These are phyloP conservation scores for Candida labiduridarum DNA, from an alignment of 1,139 yeast species.

Conservation along the genomic window DNA sequence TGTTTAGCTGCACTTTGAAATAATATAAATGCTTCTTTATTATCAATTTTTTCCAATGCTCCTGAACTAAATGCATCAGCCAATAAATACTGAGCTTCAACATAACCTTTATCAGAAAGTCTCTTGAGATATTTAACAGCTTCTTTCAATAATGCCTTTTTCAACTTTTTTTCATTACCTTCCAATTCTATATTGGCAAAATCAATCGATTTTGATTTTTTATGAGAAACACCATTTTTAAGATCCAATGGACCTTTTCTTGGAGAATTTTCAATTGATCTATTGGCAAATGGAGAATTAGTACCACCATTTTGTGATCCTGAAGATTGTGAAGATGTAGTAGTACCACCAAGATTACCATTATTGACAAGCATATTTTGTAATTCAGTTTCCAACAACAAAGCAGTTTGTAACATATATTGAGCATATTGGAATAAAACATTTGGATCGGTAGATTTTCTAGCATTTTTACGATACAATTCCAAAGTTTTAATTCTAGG, in stretches of 20 bases:
- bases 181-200: conserved; percentile 21
- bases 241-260: conserved; percentile 19
- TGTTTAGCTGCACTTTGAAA: conserved; percentile 92
- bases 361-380: conserved; percentile 9
- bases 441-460: conserved; percentile 81
- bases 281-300: conserved; percentile 16
- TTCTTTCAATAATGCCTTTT: conserved; percentile 67
- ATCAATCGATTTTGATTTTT: conserved; percentile 27
- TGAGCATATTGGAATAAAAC: conserved; percentile 90
- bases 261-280: conserved; percentile 31
- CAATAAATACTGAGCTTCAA: conserved; percentile 87
- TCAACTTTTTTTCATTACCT: conserved; percentile 35
- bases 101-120: conserved; percentile 77
- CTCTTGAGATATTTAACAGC: conserved; percentile 71
- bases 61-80: conserved; percentile 91
- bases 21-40: conserved; percentile 70
- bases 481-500: conserved; percentile 88
- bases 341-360: conserved; percentile 4
- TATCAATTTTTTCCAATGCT: conserved; percentile 81
- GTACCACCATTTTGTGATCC: conserved; percentile 15
- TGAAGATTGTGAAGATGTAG: conserved; percentile 17
- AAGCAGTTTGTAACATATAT: conserved; percentile 84
- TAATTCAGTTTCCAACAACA: conserved; percentile 47
- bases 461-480: conserved; percentile 82
- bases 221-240: conserved; percentile 17